Conservation (phyloP, 352 stramenopile species). For the Globisporangium barbulae region DNA sequence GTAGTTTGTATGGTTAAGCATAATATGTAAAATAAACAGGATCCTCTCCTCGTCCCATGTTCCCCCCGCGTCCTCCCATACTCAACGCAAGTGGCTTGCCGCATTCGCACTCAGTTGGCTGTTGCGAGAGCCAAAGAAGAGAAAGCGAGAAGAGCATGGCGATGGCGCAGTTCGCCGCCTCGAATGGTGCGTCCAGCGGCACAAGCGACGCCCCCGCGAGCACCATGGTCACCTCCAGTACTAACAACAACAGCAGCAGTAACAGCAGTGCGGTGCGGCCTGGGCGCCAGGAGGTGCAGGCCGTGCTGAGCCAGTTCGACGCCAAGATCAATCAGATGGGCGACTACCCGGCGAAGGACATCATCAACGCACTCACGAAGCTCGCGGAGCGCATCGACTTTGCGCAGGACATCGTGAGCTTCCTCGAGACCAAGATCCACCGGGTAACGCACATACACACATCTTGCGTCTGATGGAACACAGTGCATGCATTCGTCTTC, state of each 20-base stretch:
- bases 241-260: background rate
- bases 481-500: conserved; percentile 2
- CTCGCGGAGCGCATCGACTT: conserved; percentile 72
- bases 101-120: background rate
- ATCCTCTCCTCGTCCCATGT: background rate
- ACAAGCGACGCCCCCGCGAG: background rate
- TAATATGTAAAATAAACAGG: too few relatives aligned
- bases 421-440: conserved; percentile 89
- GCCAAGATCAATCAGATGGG: conserved; percentile 84
- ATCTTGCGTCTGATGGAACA: conserved; percentile 3
- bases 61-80: background rate
- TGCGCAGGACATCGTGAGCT: conserved; percentile 81
- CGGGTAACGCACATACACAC: conserved; percentile 40
- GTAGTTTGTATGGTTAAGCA: too few relatives aligned
- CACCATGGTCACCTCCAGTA: background rate
- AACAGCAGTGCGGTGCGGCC: background rate
- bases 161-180: conserved; percentile 42
- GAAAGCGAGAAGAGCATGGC: conserved; percentile 28
- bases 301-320: conserved; percentile 73
- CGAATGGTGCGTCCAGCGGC: conserved; percentile 11
- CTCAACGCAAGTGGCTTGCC: conserved; percentile 3
- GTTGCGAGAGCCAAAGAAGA: background rate
- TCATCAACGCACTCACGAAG: conserved; percentile 88
- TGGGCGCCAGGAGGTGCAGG: conserved; percentile 41
- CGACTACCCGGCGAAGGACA: conserved; percentile 86